A percentile compares a stretch with the other conserved stretches of the same genome.
Evolutionary conservation across 176 grass and related monocot species (phyloP).

Genomic region (Eragrostis nindensis): DNA sequence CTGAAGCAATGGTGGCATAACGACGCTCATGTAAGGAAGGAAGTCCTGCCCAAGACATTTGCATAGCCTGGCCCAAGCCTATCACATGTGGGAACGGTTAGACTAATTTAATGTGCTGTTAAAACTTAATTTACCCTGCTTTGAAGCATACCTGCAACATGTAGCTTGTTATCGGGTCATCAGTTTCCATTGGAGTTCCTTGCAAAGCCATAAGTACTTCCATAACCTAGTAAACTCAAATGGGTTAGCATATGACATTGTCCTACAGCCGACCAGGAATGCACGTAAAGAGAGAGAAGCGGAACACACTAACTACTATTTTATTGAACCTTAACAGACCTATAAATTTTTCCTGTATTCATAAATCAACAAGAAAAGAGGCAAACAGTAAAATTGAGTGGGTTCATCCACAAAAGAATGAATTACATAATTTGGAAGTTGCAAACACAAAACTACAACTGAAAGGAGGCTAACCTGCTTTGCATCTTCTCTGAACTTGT

Average conservation of each 20-base stretch:
- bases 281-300: background rate
- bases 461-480: constrained; percentile 61
- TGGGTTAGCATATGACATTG: constrained; percentile 11
- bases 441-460: constrained; percentile 16
- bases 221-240: constrained; percentile 72
- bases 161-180: constrained; percentile 98
- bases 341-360: background rate
- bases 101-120: constrained; percentile 8
- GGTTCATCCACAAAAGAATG: background rate
- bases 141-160: constrained; percentile 83
- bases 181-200: constrained; percentile 95
- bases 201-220: constrained; percentile 97
- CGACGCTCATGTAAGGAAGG: constrained; percentile 96
- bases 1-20: constrained; percentile 98
- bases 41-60: constrained; percentile 99
- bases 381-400: constrained; percentile 1
- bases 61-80: constrained; percentile 99
- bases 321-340: background rate
- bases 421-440: background rate
- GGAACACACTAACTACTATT: background rate
- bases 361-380: background rate
- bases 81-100: constrained; percentile 38
- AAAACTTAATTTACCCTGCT: constrained; percentile 22
- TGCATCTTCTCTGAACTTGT: constrained; percentile 97
- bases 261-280: background rate